Evolutionary conservation across 345 rosid species (phyloP).

Genomic region (Rhizophora apiculata): DNA sequence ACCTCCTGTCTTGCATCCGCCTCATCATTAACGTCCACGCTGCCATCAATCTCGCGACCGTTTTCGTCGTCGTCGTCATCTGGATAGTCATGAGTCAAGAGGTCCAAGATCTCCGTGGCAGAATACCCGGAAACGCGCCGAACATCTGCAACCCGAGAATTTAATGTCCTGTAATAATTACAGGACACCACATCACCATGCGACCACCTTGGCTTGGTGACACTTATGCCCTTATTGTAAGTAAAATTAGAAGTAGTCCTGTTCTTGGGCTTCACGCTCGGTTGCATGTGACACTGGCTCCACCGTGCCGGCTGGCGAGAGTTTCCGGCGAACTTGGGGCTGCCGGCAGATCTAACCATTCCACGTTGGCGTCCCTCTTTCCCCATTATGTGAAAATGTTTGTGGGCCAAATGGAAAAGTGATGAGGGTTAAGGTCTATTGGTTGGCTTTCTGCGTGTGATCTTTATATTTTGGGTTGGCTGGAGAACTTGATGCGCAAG

Average conservation of each 20-base stretch:
- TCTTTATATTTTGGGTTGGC: too few species aligned
- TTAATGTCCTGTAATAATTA: conserved; percentile 14
- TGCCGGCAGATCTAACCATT: conserved; percentile 46
- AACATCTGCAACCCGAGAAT: conserved; percentile 36
- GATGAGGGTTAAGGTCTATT: too few species aligned
- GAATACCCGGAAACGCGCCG: conserved; percentile 39
- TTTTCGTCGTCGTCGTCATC: neutral
- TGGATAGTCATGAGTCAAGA: conserved; percentile 23
- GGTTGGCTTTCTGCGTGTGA: too few species aligned
- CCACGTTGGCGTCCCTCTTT: conserved; percentile 71
- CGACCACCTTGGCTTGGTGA: conserved; percentile 43
- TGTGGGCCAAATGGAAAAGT: too few species aligned
- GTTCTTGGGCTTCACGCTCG: conserved; percentile 46
- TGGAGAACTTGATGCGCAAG: too few species aligned
- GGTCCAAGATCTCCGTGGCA: conserved; percentile 48
- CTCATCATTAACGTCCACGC: conserved; percentile 13
- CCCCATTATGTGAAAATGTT: conserved; percentile 39
- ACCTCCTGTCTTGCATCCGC: neutral
- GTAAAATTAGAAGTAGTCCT: conserved; percentile 23
- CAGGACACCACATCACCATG: conserved; percentile 28
- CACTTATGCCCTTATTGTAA: conserved; percentile 28
- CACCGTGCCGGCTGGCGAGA: conserved; percentile 41
- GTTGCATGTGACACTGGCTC: conserved; percentile 40
- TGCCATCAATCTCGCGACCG: neutral
- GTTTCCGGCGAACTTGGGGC: conserved; percentile 67